Conservation (phyloP, 108 stramenopile genomes). For the Aurantiochytrium sp. region DNA sequence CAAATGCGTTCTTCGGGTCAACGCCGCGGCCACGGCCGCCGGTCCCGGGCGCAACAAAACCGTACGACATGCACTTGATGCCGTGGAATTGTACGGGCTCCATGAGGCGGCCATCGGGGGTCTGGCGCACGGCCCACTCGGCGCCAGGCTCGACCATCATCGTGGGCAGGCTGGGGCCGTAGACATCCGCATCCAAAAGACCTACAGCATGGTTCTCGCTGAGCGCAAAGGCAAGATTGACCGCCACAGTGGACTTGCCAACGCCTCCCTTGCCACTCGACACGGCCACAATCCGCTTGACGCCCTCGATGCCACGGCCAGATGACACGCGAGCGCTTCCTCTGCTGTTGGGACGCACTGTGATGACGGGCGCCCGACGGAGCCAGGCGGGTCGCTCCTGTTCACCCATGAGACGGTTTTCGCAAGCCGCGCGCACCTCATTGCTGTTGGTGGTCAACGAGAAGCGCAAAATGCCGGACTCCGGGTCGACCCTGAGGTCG, state of each 20-base stretch:
- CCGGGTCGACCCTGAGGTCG: neutral
- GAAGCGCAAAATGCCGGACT: neutral
- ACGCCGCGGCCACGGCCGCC: slow-evolving; percentile 7
- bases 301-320: neutral
- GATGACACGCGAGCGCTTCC: neutral
- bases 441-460: neutral
- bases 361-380: neutral
- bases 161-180: slow-evolving; percentile 78
- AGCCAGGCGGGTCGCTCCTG: neutral
- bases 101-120: neutral
- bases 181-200: slow-evolving; percentile 91
- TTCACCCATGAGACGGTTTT: neutral
- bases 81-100: neutral
- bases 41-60: slow-evolving; percentile 22
- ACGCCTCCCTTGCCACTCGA: slow-evolving; percentile 80
- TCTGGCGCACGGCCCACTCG: slow-evolving; percentile 16
- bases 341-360: neutral
- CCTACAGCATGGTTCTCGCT: slow-evolving; percentile 72
- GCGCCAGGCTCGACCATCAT: slow-evolving; percentile 20
- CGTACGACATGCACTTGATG: slow-evolving; percentile 27
- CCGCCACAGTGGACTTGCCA: slow-evolving; percentile 92
- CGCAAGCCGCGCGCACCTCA: neutral
- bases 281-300: slow-evolving; percentile 32
- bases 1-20: neutral
- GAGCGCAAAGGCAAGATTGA: slow-evolving; percentile 93